Percentiles rank a stretch among this genome's conserved stretches.
Conservation (phyloP, 495 filamentous ascomycete species). For the Aspergillus conjunctus region DNA sequence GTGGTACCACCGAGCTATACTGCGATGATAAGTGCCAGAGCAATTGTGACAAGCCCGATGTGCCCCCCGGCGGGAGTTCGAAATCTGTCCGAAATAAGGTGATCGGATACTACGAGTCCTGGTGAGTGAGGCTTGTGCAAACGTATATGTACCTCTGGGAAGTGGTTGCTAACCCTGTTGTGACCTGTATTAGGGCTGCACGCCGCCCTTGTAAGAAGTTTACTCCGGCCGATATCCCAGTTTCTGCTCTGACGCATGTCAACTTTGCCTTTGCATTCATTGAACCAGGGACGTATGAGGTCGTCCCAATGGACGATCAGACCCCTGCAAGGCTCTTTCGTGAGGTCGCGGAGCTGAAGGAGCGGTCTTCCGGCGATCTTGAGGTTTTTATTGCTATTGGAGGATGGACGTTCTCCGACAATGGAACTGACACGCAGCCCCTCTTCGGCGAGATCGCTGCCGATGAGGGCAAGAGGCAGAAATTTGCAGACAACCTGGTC, state of each 20-base stretch:
- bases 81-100: slow-evolving; percentile 8
- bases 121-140: slow-evolving; percentile 8
- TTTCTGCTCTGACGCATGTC: slow-evolving; percentile 31
- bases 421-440: slow-evolving; percentile 34
- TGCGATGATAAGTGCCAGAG: slow-evolving; percentile 29
- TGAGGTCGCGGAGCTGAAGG: slow-evolving; percentile 32
- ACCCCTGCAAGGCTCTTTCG: slow-evolving; percentile 22
- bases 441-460: slow-evolving; percentile 33
- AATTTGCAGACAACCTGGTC: slow-evolving; percentile 16
- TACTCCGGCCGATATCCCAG: slow-evolving; percentile 18
- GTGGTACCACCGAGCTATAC: slow-evolving; percentile 21
- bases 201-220: neutral
- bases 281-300: slow-evolving; percentile 22
- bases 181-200: neutral
- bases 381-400: slow-evolving; percentile 45
- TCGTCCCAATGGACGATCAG: slow-evolving; percentile 25
- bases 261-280: slow-evolving; percentile 39
- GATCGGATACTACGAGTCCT: slow-evolving; percentile 33
- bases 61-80: neutral
- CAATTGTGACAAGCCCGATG: slow-evolving; percentile 8
- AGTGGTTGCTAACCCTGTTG: neutral
- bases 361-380: slow-evolving; percentile 23
- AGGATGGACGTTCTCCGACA: slow-evolving; percentile 49
- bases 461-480: slow-evolving; percentile 11
- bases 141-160: neutral